phyloP scores from a whole-genome alignment of 176 grass and related monocot species.

The Ensete glaucum region DNA sequence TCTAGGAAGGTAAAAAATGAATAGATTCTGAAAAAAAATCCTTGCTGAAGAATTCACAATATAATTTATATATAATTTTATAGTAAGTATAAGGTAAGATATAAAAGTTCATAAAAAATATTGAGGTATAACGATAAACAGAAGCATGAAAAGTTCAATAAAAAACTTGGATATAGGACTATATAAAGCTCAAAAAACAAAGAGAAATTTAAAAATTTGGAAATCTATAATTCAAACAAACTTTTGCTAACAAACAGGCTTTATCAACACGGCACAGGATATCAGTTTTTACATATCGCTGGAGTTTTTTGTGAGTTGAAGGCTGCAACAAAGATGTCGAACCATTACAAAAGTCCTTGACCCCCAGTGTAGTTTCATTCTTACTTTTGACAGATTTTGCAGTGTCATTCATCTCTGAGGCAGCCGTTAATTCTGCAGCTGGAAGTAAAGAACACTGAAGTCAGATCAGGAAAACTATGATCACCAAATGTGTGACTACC shows the following conservation, averaged over 20 bases:
- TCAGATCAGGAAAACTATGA: background rate
- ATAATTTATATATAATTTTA: background rate
- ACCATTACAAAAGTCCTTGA: constrained; percentile 86
- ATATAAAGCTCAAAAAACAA: no score
- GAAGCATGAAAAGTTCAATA: no score
- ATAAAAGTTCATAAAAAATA: no score
- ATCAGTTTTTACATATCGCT: constrained; percentile 27
- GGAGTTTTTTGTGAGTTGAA: constrained; percentile 20
- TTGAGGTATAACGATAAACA: no score
- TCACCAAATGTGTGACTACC: background rate
- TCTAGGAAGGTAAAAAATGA: background rate
- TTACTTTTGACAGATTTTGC: constrained; percentile 19
- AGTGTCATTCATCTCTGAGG: constrained; percentile 11
- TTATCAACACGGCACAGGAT: constrained; percentile 47
- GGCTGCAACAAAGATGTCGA: constrained; percentile 51
- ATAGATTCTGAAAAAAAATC: no score
- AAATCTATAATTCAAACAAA: no score
- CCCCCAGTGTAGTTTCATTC: constrained; percentile 32
- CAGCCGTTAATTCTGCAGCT: constrained; percentile 29
- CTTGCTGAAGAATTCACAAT: background rate
- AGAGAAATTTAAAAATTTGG: no score
- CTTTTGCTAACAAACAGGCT: background rate
- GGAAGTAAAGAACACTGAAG: constrained; percentile 9
- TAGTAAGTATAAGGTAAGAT: background rate
- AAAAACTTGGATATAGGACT: no score